A percentile compares a stretch with the other conserved stretches of the same genome.
Evolutionary conservation across 306 rosid genomes (phyloP).

Genomic region (Vigna nakashimae): DNA sequence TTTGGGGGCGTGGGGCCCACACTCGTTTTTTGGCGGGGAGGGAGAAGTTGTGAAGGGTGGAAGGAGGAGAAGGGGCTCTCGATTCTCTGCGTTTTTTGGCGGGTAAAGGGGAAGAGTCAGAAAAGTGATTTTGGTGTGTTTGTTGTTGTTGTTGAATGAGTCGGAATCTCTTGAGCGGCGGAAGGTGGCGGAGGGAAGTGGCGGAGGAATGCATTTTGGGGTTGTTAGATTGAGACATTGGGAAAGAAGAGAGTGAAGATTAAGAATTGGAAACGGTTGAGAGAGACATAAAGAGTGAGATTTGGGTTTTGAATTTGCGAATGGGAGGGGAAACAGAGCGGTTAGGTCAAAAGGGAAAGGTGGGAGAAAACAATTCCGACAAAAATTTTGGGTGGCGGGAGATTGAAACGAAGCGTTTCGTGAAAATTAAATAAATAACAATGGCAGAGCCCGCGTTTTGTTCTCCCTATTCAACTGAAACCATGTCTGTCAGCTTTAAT

Average conservation of each 20-base stretch:
- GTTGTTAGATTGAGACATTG: not conserved
- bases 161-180: conserved; percentile 74
- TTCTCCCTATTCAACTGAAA: too few species aligned
- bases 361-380: not conserved
- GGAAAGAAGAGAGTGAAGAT: not conserved
- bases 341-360: not conserved
- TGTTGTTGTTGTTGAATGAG: conserved; percentile 59
- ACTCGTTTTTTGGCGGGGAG: conserved; percentile 87
- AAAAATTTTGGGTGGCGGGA: not conserved
- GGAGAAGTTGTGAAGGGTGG: conserved; percentile 34
- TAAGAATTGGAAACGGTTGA: not conserved
- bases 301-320: not conserved
- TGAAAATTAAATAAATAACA: too few species aligned
- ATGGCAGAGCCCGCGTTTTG: too few species aligned
- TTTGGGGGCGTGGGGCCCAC: conserved; percentile 55
- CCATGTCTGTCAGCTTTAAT: too few species aligned
- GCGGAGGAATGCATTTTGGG: conserved; percentile 56
- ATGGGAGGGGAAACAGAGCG: not conserved
- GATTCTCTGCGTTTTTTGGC: conserved; percentile 79
- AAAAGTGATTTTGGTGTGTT: not conserved
- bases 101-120: conserved; percentile 49
- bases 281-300: not conserved
- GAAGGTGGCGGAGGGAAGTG: conserved; percentile 52
- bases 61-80: conserved; percentile 37
- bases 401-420: not conserved